Evolutionary conservation across 1,139 yeast species (phyloP).

Genomic region (Yamadazyma conglobata): DNA sequence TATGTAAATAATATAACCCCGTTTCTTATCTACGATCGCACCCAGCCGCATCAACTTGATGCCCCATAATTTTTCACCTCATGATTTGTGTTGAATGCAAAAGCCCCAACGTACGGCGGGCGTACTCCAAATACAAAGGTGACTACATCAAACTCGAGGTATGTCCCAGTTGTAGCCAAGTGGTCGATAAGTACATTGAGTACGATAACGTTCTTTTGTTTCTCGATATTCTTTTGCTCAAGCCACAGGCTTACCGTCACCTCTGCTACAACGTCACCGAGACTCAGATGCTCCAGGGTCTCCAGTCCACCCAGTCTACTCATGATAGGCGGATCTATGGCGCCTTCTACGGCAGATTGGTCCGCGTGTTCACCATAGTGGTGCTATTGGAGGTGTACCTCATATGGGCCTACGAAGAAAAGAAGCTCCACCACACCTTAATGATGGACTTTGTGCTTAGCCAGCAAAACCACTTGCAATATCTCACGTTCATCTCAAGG

Average conservation of each 20-base stretch:
- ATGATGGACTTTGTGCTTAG: conserved; percentile 33
- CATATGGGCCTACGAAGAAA: conserved; percentile 89
- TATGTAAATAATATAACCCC: background rate
- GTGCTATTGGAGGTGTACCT: conserved; percentile 87
- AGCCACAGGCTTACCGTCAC: conserved; percentile 90
- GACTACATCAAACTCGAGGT: conserved; percentile 78
- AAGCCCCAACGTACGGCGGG: conserved; percentile 51
- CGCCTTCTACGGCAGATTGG: conserved; percentile 16
- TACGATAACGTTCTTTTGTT: conserved; percentile 80
- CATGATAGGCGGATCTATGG: too few species aligned
- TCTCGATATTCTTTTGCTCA: conserved; percentile 75
- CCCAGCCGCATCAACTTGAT: background rate
- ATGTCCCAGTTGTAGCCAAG: conserved; percentile 66
- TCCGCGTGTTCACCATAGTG: conserved; percentile 58
- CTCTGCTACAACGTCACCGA: conserved; percentile 73
- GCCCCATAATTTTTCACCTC: background rate
- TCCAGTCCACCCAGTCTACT: too few species aligned
- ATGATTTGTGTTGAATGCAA: conserved; percentile 94
- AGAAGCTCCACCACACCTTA: conserved; percentile 31
- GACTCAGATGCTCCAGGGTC: conserved; percentile 13
- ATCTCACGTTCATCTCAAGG: conserved; percentile 59
- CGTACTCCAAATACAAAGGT: conserved; percentile 71
- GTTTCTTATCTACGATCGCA: background rate
- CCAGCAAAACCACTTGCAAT: conserved; percentile 55
- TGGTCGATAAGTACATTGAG: conserved; percentile 91